Evolutionary conservation across 176 grass and related monocot species (phyloP).

Genomic region (Eragrostis nindensis): DNA sequence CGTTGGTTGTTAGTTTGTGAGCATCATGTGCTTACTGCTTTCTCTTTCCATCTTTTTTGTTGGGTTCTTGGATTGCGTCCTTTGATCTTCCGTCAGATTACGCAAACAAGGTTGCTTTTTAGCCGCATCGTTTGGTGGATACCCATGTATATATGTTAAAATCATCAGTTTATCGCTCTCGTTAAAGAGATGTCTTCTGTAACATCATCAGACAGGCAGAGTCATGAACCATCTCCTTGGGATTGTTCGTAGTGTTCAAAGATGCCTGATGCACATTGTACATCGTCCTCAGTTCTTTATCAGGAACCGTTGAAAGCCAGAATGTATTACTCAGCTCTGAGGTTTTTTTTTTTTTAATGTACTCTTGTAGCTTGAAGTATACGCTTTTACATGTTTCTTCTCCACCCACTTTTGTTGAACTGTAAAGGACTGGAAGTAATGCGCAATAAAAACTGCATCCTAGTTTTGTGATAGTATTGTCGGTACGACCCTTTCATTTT

Average conservation of each 20-base stretch:
- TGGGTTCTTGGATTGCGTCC: neutral
- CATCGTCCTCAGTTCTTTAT: constrained; percentile 6
- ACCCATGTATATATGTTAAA: neutral
- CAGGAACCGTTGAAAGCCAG: neutral
- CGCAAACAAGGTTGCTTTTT: neutral
- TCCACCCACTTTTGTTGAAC: constrained; percentile 15
- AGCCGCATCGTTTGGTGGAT: constrained; percentile 15
- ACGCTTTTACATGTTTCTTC: neutral
- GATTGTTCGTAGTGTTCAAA: neutral
- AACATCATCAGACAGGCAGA: neutral
- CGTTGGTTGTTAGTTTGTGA: constrained; percentile 3
- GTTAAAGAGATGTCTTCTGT: neutral
- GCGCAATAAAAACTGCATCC: constrained; percentile 35
- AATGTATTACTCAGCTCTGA: neutral
- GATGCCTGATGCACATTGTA: neutral
- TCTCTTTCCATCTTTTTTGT: neutral
- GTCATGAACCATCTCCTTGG: neutral
- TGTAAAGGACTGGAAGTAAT: constrained; percentile 25
- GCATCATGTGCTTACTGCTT: neutral
- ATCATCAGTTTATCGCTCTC: neutral
- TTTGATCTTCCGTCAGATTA: constrained; percentile 9
- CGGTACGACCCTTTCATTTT: constrained; percentile 33
- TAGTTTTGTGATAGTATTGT: constrained; percentile 22
- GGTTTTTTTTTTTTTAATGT: neutral
- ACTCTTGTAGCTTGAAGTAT: neutral